Evolutionary conservation across 1,284 basidiomycete genomes (phyloP), one percentile per base, ranked within the genome.

Genomic region (Trametes sp.): DNA sequence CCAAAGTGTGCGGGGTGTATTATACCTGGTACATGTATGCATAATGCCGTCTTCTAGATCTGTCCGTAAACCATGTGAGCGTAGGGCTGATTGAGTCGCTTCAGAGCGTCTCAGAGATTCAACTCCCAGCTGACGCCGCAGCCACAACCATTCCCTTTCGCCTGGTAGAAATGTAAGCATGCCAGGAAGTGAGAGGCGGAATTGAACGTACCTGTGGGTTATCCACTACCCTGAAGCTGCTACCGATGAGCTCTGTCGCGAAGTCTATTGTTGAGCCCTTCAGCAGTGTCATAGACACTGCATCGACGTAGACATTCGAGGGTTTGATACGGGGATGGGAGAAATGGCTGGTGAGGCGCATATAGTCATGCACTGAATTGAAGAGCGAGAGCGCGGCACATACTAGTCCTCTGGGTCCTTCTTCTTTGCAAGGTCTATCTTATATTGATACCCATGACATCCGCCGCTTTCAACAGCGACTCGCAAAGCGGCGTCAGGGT

Each of bases 391-490:
- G 21, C 59, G 57, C 19, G 24, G 48, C 8, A 78, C 90, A 73
- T 73, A 95, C 94, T 95, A 96, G 77, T 96, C 95, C 64, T 93
- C 92, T 6, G 80, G 78, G 54, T 82, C 77, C 8, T 82, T 82
- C 26, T 78, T 74, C 49, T 81, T 83, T 2, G 90, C 88, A 1
- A 96, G 82, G 62, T 89, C 87, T 82, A 97, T 86, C 74, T 93
- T 95, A 78, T 96, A 96, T 72, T 96, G 93, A 72, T 96, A 96
- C 33, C 95, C 95, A 70, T 97, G 94, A 71, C 95, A 96, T 38
- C 95, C 95, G 19, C 95, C 95, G 4, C 91, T 93, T 73, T 96
- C 94, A 26, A 97, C 92, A 0, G 87, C 80, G 70, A 97, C 82
- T 63, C 94, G 82, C 16, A 96, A 79, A 1, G 87, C 90, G 23